Base-by-base conservation (phyloP, 164 flowering plant genomes). In the Hamamelis virginiana region DNA sequence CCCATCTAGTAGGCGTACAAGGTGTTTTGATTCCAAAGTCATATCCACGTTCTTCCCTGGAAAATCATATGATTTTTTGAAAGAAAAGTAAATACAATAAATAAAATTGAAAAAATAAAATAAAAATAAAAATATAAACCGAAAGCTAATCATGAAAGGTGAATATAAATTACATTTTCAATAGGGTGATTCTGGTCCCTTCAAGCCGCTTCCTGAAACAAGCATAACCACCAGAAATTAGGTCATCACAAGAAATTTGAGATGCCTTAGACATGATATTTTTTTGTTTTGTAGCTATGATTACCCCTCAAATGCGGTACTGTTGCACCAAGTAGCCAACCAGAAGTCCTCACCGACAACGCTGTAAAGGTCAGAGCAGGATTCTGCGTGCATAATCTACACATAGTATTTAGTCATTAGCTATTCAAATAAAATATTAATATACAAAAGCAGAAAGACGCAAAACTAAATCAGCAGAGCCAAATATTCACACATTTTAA, bases 1-100 rank as follows among this genome's bases (percentile, higher is more conserved):
- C 92, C 99, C 99, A 95, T 84, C 99, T 92, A 48, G 91, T 73
- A 73, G 96, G 96, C 16, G 89, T 86, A 77, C 92, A 92, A 67
- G 99, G 97, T 65, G 99, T 92, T 82, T 89, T 83, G 56, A 95
- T 90, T 33, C 91, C 87, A 82, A 95, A 92, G 72, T 95, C 97
- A 77, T 72, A 89, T 62, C 93, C 89, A 56, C 8, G 65, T 57
- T 85, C 86, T 44, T 76, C 88, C 81, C 98, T 92, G 81, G 33
- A 70, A 69, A 60, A 62, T 64, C 22, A 70, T 14, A 69, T 28
- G 8, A 75, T 55, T 14, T 48, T 52, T 43, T 25, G 15, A 62
- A 44, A 21, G 11, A 57, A 47, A 9, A 61, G 26, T 14, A 11
- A 47, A 28, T 18, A 27, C 1, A 43, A 51, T 11, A 8, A 51